Base-by-base conservation (phyloP, 495 filamentous ascomycete genomes). In the Hypoxylon intermedium region DNA sequence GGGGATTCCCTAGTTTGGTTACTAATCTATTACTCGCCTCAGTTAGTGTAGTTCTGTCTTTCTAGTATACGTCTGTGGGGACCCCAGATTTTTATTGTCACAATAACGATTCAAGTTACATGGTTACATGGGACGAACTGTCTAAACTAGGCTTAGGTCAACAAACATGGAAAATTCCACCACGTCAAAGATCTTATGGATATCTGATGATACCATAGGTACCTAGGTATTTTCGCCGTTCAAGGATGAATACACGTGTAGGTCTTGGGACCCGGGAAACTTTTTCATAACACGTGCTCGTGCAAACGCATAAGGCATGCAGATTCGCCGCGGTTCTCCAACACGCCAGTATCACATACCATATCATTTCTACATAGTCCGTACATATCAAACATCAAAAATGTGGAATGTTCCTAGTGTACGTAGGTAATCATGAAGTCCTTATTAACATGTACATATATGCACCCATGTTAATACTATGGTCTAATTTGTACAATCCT, bases 81-180 rank as follows among this genome's bases (percentile, higher is more conserved):
- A n/a, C 38, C 45, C 46, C 45, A 40, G 48, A 37, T 61, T 46
- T 34, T 18, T 16, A n/a, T 24, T 36, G 34, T 34, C n/a, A n/a
- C n/a, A 12, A 5, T 38, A 38, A 37, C 30, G 45, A 40, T 21
- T 40, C 44, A 7, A 26, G 4, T 3, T 3, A 26, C 7, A 26
- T 26, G 24, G 50, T 61, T 60, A 53, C 57, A 47, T 60, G 31
- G n/a, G 7, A 19, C 24, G 24, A 26, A 26, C 24, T 26, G 24
- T 26, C 24, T 26, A 26, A 26, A 26, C 4, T 26, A 26, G 7
- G 24, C 24, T n/a, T n/a, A n/a, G n/a, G n/a, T n/a, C n/a, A n/a
- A n/a, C n/a, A n/a, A 19, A 2, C 15, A 19, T 19, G 9, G 9
- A 38, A 2, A 16, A 18, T 3, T 12, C 31, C 31, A 34, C 31